A percentile compares a stretch with the other conserved stretches of the same genome.
Evolutionary conservation across 2,329 filamentous ascomycete genomes (phyloP).

Genomic region (Hypocreales sp.): DNA sequence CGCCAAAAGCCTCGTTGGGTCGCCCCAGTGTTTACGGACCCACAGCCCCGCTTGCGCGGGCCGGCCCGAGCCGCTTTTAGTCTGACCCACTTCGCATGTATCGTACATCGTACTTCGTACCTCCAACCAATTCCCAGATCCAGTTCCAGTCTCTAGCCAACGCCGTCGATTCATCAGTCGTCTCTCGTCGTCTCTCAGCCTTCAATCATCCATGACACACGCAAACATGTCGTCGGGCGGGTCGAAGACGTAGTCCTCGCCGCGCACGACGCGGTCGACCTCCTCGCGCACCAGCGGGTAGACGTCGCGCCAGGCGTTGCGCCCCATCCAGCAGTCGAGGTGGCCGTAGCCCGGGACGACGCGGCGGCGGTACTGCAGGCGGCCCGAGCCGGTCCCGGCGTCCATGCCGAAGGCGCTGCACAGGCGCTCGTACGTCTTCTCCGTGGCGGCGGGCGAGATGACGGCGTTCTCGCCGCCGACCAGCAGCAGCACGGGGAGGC

Average conservation of each 20-base stretch:
- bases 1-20: too few relatives aligned
- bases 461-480: conserved; percentile 41
- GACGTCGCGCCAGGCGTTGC: conserved; percentile 41
- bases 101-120: too few relatives aligned
- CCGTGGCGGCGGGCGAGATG: conserved; percentile 35
- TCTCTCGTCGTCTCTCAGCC: too few relatives aligned
- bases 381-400: conserved; percentile 10
- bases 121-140: too few relatives aligned
- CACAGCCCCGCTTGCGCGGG: too few relatives aligned
- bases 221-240: too few relatives aligned
- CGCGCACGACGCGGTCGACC: conserved; percentile 29
- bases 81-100: too few relatives aligned
- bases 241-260: conserved; percentile 1
- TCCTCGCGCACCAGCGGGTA: conserved; percentile 39
- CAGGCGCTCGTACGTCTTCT: conserved; percentile 35
- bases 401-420: conserved; percentile 31
- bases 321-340: conserved; percentile 47
- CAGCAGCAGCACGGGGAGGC: conserved; percentile 40
- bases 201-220: too few relatives aligned
- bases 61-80: too few relatives aligned
- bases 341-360: conserved; percentile 44
- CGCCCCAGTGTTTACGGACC: too few relatives aligned
- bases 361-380: conserved; percentile 30
- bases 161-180: too few relatives aligned
- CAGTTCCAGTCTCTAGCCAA: too few relatives aligned